Evolutionary conservation across 768 basidiomycete genomes (phyloP), one percentile per base, ranked within the genome.

Genomic region (Tulasnella sp.): DNA sequence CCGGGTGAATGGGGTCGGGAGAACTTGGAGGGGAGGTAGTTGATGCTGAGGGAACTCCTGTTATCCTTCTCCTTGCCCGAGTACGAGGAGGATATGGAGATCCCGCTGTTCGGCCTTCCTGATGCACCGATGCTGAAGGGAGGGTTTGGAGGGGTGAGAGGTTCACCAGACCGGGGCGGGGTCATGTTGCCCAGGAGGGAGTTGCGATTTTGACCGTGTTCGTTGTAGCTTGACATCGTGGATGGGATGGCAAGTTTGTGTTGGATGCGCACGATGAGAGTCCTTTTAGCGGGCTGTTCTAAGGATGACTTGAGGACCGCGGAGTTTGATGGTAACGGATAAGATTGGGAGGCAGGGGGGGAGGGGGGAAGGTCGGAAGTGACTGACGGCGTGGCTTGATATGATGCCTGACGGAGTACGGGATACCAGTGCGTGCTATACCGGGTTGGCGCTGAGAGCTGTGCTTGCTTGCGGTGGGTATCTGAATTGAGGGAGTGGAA

Each of bases 21-120:
- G 84, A 94, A 93, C 84, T 95, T 95, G 77, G 87, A 85, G 11
- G 93, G 93, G 29, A 93, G 86, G 82, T 93, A 95, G 84, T 94
- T 92, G 81, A 91, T 87, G 75, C 87, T 88, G 78, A 92, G 88
- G 11, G 87, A 87, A 32, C 44, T 70, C 32, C 70, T 48, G 57
- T 76, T 76, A 57, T 76, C 75, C 37, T 61, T 61, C 42, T 44
- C 35, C 48, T 42, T 51, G 32, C 37, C 20, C 67, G 75, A 40
- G 29, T 18, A 40, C 11, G 46, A 48, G 1, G 44, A 74, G 26
- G 78, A 61, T 26, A 67, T 26, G 74, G 57, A 76, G 44, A 67
- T 67, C 5, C 57, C 75, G 29, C 57, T 42, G 26, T 40, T 70
- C 0, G 77, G 55, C 35, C 77, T 74, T 6, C 77, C 77, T 23